Evolutionary conservation across 108 stramenopile genomes (phyloP), one percentile per base, ranked within the genome.

Genomic region (Aurantiochytrium sp.): DNA sequence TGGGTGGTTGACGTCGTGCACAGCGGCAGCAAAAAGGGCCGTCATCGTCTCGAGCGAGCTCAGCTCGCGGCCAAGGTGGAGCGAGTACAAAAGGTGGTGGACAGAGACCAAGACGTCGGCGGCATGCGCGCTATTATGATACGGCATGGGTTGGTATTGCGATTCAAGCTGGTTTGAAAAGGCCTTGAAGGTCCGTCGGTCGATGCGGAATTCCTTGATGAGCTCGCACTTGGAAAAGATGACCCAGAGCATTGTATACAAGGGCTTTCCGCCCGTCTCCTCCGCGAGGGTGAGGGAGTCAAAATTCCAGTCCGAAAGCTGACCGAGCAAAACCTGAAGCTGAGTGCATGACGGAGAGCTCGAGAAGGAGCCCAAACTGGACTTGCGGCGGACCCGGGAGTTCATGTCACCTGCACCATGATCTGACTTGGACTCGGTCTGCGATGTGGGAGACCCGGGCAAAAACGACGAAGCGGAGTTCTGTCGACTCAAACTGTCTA

Each of bases 1-100:
- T 55, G 91, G 92, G 92, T 94, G 94, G 42, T 91, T 91, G 88
- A 94, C 91, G 91, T 94, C 94, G 89, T 94, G 94, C 10, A 94
- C 89, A 5, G 92, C 60, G 23, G 93, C 93, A 0, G 92, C 90
- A 23, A 94, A 58, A 4, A 94, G 44, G 51, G 94, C 59, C 19
- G 88, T 51, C 28, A 94, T 91, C 10, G 51, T 89, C 58, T 93
- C 90, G 8, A 88, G 25, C 25, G 29, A 44, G 6, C 23, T 18
- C 14, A 90, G 60, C 44, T 10, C 43, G 29, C 43, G 8, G 14
- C 29, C 60, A 5, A 59, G 51, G 53, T 91, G 51, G 60, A 71
- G 25, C 43, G 90, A 60, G 5, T 88, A 89, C 4, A 90, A 89
- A 28, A 93, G 91, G 53, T 92, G 91, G 35, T 90, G 89, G 55